Evolutionary conservation across 768 basidiomycete species (phyloP), one percentile per base, ranked within the genome.

Genomic region (Trametes punicea): DNA sequence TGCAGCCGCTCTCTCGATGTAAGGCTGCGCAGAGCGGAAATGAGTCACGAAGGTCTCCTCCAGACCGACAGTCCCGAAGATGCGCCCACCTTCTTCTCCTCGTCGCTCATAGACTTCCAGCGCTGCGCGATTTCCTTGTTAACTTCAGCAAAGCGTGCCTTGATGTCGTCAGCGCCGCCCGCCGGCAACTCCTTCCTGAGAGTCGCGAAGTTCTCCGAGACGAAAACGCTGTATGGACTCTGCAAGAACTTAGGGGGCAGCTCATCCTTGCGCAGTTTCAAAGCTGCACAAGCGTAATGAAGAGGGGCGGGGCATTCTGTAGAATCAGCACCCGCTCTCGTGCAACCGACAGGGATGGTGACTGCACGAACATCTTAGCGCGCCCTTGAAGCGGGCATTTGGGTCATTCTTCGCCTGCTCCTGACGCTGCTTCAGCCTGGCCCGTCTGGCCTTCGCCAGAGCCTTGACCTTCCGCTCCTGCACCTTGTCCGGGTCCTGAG

Each of bases 61-160:
- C 31, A 3, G 11, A 34, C 21, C 1, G 42, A 6, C 6, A 33
- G 16, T 15, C 8, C 18, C 40, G 21, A 13, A 21, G 8, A 15
- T 0, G 21, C 7, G 51, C 55, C 29, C 10, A 57, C 59, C 55
- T 57, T 21, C 51, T 60, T 60, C 47, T 57, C 48, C 9, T 40
- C 40, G 2, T 60, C 62, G 44, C 26, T 39, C 45, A 62, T 29
- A 3, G 31, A 6, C 20, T 34, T 21, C 56, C 59, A 56, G 11
- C 10, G 20, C 44, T 30, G 7, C 4, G 31, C 18, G 1, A 42
- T 13, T 8, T 27, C 39, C 20, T 6, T 30, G 34, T 15, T 21
- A 15, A 1, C 4, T 9, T 46, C 20, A 3, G 8, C 15, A 29
- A 54, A 52, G 30, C 9, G 1, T 1, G 1, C 26, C 25, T 20